Percentiles rank a stretch among this genome's conserved stretches.
phyloP scores from a whole-genome alignment of 352 stramenopile species.

The Peronosclerospora sorghi region DNA sequence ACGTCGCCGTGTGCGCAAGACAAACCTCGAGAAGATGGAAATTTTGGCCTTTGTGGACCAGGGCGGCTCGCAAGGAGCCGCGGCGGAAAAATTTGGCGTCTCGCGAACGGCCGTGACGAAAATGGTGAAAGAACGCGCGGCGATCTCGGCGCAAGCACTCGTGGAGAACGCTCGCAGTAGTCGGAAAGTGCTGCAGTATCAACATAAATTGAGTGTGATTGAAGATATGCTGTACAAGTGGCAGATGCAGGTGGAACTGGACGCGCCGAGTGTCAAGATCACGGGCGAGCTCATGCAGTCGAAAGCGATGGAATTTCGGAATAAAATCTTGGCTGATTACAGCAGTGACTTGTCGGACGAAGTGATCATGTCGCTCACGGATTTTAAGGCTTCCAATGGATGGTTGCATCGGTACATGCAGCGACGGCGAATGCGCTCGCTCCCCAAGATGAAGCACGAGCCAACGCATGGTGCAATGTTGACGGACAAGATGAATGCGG shows the following conservation, averaged over 20 bases:
- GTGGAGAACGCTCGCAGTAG: slow-evolving; percentile 53
- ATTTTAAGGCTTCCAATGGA: slow-evolving; percentile 79
- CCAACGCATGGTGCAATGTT: neutral
- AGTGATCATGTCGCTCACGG: slow-evolving; percentile 63
- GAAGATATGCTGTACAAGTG: slow-evolving; percentile 82
- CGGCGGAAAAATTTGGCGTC: slow-evolving; percentile 71
- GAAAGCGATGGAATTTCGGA: slow-evolving; percentile 72
- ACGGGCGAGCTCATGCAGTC: slow-evolving; percentile 66
- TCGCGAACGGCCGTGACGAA: slow-evolving; percentile 77
- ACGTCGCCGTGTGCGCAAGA: slow-evolving; percentile 63
- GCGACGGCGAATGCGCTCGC: slow-evolving; percentile 50
- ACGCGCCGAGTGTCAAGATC: slow-evolving; percentile 52
- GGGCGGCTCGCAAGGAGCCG: slow-evolving; percentile 59
- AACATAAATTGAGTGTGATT: slow-evolving; percentile 77
- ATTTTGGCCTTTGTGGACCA: slow-evolving; percentile 75
- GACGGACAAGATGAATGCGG: slow-evolving; percentile 14
- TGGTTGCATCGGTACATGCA: slow-evolving; percentile 76
- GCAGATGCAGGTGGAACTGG: slow-evolving; percentile 69
- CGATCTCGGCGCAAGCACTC: slow-evolving; percentile 57
- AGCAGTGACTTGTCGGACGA: slow-evolving; percentile 55
- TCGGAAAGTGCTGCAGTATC: slow-evolving; percentile 73
- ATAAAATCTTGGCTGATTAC: slow-evolving; percentile 71
- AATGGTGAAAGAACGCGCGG: slow-evolving; percentile 77
- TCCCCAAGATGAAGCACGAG: slow-evolving; percentile 34
- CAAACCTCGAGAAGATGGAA: slow-evolving; percentile 72